Base-by-base conservation (phyloP, 495 filamentous ascomycete genomes). In the Penicillium verhagenii region DNA sequence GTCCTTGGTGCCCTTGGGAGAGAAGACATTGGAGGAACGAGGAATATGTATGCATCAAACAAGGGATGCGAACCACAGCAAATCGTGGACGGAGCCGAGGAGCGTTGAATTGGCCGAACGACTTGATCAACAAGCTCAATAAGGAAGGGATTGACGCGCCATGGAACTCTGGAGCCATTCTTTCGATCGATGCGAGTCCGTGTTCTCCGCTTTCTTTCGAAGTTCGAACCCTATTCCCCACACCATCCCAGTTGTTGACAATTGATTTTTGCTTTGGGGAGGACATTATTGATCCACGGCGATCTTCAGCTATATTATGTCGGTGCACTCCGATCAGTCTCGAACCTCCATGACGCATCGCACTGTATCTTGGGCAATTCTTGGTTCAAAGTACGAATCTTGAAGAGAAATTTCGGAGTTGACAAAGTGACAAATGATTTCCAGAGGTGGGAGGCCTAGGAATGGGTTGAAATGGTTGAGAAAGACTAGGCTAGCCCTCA, bases 161-260 rank as follows among this genome's bases (percentile, higher is more conserved):
- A 37, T 31, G n/a, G 4, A 49, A 49, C 47, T 23, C 3, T 14
- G 13, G 6, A 14, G 19, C n/a, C 9, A 37, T 38, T 16, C 5
- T 37, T 37, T 47, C n/a, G 47, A 49, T 35, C 42, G 42, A 45
- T 45, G 42, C 10, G 11, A 35, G 11, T 23, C 50, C 50, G 50
- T 24, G 38, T 52, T 52, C 50, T 52, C 50, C 50, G 40, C 20
- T 43, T 13, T 11, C 23, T 8, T 43, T 42, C 44, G 33, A n/a
- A 13, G 31, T 21, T n/a, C 42, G 21, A 37, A 24, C 23, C 23
- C 16, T 29, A 54, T 13, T 19, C 43, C 18, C 52, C 52, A 54
- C 52, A n/a, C n/a, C n/a, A n/a, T n/a, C n/a, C n/a, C n/a, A n/a
- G n/a, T n/a, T n/a, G n/a, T n/a, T n/a, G n/a, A n/a, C n/a, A n/a